Evolutionary conservation across 2,329 filamentous ascomycete genomes (phyloP).

Genomic region (Clonostachys rhizophaga): DNA sequence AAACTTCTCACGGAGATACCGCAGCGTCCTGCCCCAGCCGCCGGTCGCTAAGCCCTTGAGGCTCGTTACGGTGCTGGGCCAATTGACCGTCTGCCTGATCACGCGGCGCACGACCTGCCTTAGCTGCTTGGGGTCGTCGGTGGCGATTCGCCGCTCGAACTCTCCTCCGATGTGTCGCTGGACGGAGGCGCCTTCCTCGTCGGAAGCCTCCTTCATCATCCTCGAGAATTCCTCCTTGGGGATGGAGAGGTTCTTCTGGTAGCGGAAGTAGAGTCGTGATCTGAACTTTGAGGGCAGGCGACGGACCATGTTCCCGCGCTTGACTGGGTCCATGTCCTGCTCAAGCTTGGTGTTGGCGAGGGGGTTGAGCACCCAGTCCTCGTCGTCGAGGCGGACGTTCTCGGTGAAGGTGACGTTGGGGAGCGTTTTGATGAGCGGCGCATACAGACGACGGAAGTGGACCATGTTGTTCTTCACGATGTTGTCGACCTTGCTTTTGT

Average conservation of each 20-base stretch:
- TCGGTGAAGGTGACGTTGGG: conserved; percentile 81
- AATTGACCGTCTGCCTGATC: conserved; percentile 83
- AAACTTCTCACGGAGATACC: conserved; percentile 81
- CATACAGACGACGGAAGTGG: conserved; percentile 89
- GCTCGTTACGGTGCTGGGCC: conserved; percentile 87
- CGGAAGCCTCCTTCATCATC: conserved; percentile 74
- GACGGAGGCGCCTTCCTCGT: conserved; percentile 65
- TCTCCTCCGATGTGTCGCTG: conserved; percentile 71
- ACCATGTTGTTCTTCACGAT: conserved; percentile 89
- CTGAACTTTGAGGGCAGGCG: conserved; percentile 84
- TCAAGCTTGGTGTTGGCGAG: conserved; percentile 62
- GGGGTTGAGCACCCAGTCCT: conserved; percentile 31
- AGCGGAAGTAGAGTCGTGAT: conserved; percentile 87
- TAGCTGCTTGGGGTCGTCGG: conserved; percentile 63
- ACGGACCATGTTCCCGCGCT: conserved; percentile 93
- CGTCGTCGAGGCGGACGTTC: conserved; percentile 30
- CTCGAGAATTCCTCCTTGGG: conserved; percentile 77
- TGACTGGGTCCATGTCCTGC: conserved; percentile 90
- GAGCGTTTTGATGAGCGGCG: conserved; percentile 81
- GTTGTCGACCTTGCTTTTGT: conserved; percentile 87
- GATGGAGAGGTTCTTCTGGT: conserved; percentile 85
- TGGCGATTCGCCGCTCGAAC: conserved; percentile 82
- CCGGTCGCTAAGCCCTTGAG: conserved; percentile 80
- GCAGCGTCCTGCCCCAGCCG: conserved; percentile 63
- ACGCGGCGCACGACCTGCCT: conserved; percentile 65